Base-by-base conservation (phyloP, 129 eudicot species). In the Lactuca sativa region DNA sequence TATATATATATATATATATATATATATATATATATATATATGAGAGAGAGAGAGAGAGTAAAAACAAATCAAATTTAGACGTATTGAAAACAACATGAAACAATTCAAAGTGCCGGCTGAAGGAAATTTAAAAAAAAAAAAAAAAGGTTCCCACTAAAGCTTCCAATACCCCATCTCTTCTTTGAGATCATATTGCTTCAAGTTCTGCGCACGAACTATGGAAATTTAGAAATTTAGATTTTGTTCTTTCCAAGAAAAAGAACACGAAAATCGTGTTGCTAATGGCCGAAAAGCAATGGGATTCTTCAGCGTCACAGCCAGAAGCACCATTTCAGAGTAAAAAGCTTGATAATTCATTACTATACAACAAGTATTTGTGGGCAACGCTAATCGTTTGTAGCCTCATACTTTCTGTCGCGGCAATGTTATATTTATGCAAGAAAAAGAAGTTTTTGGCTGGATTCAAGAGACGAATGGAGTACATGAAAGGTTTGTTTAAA, bases 361-460 rank as follows among this genome's bases (percentile, higher is more conserved):
- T 66, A 14, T 7, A n/a, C 14, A 58, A 69, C 41, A 84, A 77
- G 60, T 64, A 51, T 61, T 5, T 88, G 4, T 80, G 75, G 82
- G 76, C 59, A 62, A 82, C 81, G 3, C 51, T 82, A 6, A n/a
- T 73, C 5, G 5, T 59, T 30, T 82, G 78, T 70, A 68, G 82
- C 38, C 1, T 82, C 14, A 32, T 54, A 31, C 40, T 72, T 54
- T 47, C 76, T 7, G 33, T 75, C 13, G 78, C 74, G 44, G 70
- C 78, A 10, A 67, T 79, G 53, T 53, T 88, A 48, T 88, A 72
- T 37, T 59, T 82, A 32, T 82, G 74, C 61, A 82, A 72, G 34
- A 85, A 79, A 76, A 88, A 74, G 77, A 82, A 81, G 81, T 33
- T 80, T 54, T 78, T 59, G 52, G 65, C 74, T 17, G 34, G n/a